phyloP scores from a whole-genome alignment of 371 early-diverging fungal genomes.

The Amoeboaphelidium occidentale region DNA sequence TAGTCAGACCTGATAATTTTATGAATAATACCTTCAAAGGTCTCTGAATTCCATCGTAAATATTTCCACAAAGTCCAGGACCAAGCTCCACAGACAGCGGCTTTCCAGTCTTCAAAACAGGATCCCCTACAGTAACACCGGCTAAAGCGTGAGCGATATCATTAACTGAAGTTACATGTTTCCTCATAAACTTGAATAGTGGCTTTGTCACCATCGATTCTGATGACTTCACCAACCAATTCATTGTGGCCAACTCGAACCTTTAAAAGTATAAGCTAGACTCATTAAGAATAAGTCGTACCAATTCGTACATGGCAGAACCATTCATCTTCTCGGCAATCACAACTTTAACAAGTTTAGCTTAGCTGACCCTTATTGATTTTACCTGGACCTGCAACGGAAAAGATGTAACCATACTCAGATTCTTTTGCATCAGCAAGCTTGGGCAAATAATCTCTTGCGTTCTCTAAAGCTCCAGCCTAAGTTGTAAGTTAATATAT shows the following conservation, averaged over 20 bases:
- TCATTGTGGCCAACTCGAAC: slow-evolving; percentile 95
- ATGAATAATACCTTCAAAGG: slow-evolving; percentile 56
- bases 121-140: slow-evolving; percentile 97
- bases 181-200: slow-evolving; percentile 99
- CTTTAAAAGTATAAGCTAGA: slow-evolving; percentile 12
- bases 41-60: slow-evolving; percentile 99
- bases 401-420: slow-evolving; percentile 76
- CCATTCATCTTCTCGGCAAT: slow-evolving; percentile 97
- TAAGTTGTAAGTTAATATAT: no score
- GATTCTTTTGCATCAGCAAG: slow-evolving; percentile 67
- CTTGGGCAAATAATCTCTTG: slow-evolving; percentile 21
- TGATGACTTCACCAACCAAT: slow-evolving; percentile 98
- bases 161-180: slow-evolving; percentile 37
- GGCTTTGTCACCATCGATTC: slow-evolving; percentile 94
- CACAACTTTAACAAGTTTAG: slow-evolving; percentile 41
- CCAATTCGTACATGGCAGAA: slow-evolving; percentile 98
- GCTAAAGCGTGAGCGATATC: slow-evolving; percentile 19
- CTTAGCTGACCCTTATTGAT: background rate
- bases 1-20: background rate
- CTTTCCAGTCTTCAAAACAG: slow-evolving; percentile 88
- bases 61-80: slow-evolving; percentile 93
- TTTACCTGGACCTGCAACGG: slow-evolving; percentile 96
- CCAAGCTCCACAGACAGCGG: slow-evolving; percentile 99
- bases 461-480: slow-evolving; percentile 2
- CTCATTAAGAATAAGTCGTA: slow-evolving; percentile 11